A percentile compares a stretch with the other conserved stretches of the same genome.
Evolutionary conservation across 2,329 filamentous ascomycete genomes (phyloP).

Genomic region (Fusarium oxysporum): DNA sequence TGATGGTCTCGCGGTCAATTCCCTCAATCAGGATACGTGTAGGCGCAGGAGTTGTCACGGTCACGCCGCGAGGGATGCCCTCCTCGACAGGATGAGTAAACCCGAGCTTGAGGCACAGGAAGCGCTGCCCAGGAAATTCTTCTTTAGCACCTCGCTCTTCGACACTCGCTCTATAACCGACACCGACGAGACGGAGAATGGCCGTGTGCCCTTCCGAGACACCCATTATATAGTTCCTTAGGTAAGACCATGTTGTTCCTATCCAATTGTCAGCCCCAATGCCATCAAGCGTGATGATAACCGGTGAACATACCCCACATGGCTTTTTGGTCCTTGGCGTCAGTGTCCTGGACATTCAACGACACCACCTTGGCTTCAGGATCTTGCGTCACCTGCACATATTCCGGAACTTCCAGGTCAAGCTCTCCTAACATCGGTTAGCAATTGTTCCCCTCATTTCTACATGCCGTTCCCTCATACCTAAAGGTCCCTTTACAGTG

Average conservation of each 20-base stretch:
- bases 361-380: conserved; percentile 69
- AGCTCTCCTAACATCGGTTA: conserved; percentile 71
- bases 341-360: conserved; percentile 76
- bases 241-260: conserved; percentile 91
- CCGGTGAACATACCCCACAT: conserved; percentile 84
- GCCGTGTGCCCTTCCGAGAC: conserved; percentile 97
- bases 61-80: conserved; percentile 83
- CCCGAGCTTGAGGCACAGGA: conserved; percentile 93
- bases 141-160: conserved; percentile 80
- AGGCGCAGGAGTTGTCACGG: conserved; percentile 87
- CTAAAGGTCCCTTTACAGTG: conserved; percentile 83
- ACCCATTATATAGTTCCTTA: conserved; percentile 90
- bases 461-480: conserved; percentile 56
- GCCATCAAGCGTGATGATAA: background rate
- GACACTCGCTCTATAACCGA: conserved; percentile 92
- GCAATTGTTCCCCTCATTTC: conserved; percentile 5
- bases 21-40: conserved; percentile 93
- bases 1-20: conserved; percentile 84
- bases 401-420: conserved; percentile 82
- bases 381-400: conserved; percentile 78
- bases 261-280: conserved; percentile 19
- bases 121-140: conserved; percentile 84
- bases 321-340: conserved; percentile 80
- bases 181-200: conserved; percentile 91
- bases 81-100: conserved; percentile 97